Conservation (phyloP, 139 green algal genomes). For the Volvox reticuliferus region DNA sequence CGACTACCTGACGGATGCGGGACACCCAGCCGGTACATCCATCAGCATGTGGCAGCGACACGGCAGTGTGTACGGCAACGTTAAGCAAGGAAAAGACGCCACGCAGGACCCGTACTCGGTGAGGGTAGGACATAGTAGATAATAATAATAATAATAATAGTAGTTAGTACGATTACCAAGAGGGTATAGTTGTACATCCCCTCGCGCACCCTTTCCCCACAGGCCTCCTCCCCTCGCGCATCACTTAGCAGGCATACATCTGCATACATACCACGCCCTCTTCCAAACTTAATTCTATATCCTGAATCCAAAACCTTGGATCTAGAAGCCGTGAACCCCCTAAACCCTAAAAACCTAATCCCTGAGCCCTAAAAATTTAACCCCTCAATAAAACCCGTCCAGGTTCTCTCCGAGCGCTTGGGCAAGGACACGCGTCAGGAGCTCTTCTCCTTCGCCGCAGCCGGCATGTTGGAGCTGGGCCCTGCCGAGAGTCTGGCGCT, state of each 20-base stretch:
- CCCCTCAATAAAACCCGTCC: background rate
- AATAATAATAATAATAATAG: no score
- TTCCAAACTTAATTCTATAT: background rate
- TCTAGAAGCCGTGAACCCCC: no score
- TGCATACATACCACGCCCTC: no score
- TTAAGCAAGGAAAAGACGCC: background rate
- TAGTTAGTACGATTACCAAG: no score
- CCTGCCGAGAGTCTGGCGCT: slow-evolving; percentile 54
- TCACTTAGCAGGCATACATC: no score
- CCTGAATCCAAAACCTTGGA: background rate
- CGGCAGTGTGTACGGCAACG: slow-evolving; percentile 56
- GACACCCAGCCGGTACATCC: slow-evolving; percentile 30
- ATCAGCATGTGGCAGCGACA: slow-evolving; percentile 62
- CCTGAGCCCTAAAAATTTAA: no score
- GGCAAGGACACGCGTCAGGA: slow-evolving; percentile 52
- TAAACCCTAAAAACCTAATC: no score
- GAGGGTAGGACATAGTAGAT: no score
- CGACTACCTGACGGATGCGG: slow-evolving; percentile 13
- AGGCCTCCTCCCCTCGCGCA: no score
- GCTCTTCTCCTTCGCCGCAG: slow-evolving; percentile 63
- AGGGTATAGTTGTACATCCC: no score
- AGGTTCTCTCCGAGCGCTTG: slow-evolving; percentile 47
- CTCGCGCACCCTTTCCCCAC: no score
- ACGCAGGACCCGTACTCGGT: slow-evolving; percentile 57
- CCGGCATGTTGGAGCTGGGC: slow-evolving; percentile 55